These are phyloP conservation scores for Medicago arabica DNA, from an alignment of 306 rosid genomes.

Conservation along the genomic window DNA sequence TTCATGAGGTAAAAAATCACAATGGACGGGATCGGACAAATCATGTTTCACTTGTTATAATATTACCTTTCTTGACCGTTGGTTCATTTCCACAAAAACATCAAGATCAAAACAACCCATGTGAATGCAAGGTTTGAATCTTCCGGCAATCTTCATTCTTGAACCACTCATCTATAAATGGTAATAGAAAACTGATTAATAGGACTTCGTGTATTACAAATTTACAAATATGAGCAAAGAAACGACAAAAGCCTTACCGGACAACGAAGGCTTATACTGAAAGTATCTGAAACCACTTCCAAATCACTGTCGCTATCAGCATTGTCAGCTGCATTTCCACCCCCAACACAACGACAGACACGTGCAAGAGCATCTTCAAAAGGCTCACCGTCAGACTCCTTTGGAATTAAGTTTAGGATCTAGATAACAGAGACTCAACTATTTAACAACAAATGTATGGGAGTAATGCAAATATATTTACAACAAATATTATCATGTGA, in stretches of 20 bases:
- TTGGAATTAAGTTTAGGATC: constrained; percentile 84
- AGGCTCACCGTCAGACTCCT: constrained; percentile 84
- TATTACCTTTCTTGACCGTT: constrained; percentile 93
- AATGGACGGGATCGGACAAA: constrained; percentile 16
- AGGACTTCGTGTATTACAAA: constrained; percentile 9
- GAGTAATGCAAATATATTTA: constrained; percentile 17
- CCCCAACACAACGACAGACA: constrained; percentile 87
- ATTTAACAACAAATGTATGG: neutral
- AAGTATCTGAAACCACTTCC: constrained; percentile 95
- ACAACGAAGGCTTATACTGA: constrained; percentile 83
- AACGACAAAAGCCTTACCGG: constrained; percentile 67
- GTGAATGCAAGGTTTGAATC: constrained; percentile 95
- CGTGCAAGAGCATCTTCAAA: constrained; percentile 99
- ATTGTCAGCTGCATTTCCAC: constrained; percentile 82
- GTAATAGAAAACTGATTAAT: constrained; percentile 39
- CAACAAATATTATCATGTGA: neutral
- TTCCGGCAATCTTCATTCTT: constrained; percentile 98
- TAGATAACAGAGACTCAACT: constrained; percentile 45
- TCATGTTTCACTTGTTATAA: constrained; percentile 13
- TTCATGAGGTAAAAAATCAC: constrained; percentile 37
- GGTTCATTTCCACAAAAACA: constrained; percentile 93
- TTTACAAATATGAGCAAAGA: constrained; percentile 22
- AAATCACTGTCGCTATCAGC: constrained; percentile 96
- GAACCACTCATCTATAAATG: constrained; percentile 92
- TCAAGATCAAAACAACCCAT: constrained; percentile 99